Conservation (phyloP, 345 rosid species). For the Populus nigra region DNA sequence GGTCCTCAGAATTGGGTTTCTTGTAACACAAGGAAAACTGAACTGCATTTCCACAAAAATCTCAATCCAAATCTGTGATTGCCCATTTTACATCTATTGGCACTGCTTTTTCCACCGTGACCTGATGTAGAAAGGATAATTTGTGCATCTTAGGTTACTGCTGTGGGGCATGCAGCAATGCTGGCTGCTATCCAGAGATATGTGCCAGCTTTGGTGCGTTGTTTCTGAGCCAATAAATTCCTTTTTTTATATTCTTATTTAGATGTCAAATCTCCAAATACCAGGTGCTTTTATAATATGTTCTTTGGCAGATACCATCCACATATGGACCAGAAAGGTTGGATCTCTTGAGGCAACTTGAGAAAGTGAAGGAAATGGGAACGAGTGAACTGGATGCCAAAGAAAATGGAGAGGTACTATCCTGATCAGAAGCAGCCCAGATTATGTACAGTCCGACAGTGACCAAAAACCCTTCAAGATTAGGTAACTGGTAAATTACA, state of each 20-base stretch:
- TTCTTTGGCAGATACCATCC: slow-evolving; percentile 73
- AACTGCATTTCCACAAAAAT: background rate
- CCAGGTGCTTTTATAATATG: slow-evolving; percentile 6
- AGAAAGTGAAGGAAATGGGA: slow-evolving; percentile 76
- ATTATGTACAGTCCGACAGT: slow-evolving; percentile 20
- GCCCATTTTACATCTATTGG: background rate
- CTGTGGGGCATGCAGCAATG: slow-evolving; percentile 96
- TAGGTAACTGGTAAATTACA: background rate
- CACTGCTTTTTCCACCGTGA: background rate
- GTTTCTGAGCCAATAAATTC: slow-evolving; percentile 12
- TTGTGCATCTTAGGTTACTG: slow-evolving; percentile 64
- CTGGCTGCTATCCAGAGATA: slow-evolving; percentile 95
- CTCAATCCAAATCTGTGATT: background rate
- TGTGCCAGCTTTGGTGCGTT: slow-evolving; percentile 69
- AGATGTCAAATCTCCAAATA: background rate
- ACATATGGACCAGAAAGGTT: slow-evolving; percentile 91
- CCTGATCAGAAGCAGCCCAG: slow-evolving; percentile 32
- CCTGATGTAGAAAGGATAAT: background rate
- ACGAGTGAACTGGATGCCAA: slow-evolving; percentile 47
- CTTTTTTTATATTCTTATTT: background rate
- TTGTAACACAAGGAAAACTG: background rate
- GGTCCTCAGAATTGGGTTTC: background rate
- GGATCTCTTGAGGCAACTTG: slow-evolving; percentile 85
- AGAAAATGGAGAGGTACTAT: slow-evolving; percentile 44
- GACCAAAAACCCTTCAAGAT: background rate